Percentiles rank a stretch among this genome's conserved stretches.
phyloP scores from a whole-genome alignment of 2,329 filamentous ascomycete species.

The Capronia americana region DNA sequence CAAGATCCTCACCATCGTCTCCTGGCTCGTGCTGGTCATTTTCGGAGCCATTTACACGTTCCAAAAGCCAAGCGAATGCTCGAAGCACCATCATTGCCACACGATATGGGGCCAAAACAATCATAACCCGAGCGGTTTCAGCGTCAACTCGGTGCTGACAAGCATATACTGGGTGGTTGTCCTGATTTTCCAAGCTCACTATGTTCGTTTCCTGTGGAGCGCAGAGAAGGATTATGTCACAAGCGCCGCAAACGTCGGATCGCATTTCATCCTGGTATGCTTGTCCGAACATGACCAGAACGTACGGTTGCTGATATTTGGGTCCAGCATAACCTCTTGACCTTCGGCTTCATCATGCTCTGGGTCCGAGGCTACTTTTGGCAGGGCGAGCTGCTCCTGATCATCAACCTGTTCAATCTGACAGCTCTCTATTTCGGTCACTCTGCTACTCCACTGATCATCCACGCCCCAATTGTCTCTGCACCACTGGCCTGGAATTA shows the following conservation, averaged over 20 bases:
- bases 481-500: constrained; percentile 86
- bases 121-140: constrained; percentile 72
- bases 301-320: constrained; percentile 1
- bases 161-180: constrained; percentile 70
- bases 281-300: neutral
- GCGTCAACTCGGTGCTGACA: constrained; percentile 68
- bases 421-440: constrained; percentile 81
- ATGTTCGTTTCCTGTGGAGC: constrained; percentile 78
- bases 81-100: constrained; percentile 58
- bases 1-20: constrained; percentile 75
- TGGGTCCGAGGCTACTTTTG: constrained; percentile 79
- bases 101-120: constrained; percentile 79
- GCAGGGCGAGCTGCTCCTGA: constrained; percentile 75
- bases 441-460: constrained; percentile 71
- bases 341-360: constrained; percentile 81
- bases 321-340: constrained; percentile 73
- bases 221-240: constrained; percentile 67
- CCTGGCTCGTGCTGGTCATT: constrained; percentile 76
- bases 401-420: constrained; percentile 84
- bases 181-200: constrained; percentile 71
- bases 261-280: constrained; percentile 73
- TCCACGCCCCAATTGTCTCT: constrained; percentile 77
- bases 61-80: constrained; percentile 67
- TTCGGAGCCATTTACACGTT: constrained; percentile 77
- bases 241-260: constrained; percentile 76